phyloP scores from a whole-genome alignment of 2,329 filamentous ascomycete species.

The Penicillium capsulatum region DNA sequence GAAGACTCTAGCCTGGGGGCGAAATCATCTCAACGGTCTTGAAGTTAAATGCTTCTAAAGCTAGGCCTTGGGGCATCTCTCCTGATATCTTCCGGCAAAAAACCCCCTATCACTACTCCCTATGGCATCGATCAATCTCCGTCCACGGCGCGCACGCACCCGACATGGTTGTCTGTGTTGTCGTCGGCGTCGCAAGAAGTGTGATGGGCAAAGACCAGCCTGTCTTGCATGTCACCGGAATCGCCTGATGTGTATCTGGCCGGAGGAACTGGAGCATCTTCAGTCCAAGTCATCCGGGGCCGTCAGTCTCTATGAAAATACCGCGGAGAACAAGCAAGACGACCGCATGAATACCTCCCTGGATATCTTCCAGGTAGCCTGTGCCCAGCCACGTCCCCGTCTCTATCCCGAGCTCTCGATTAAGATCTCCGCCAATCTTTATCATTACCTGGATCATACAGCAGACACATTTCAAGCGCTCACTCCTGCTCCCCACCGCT shows the following conservation, averaged over 20 bases:
- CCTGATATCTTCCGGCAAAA: too few relatives aligned
- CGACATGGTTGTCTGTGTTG: conserved; percentile 3
- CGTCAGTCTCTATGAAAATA: not conserved
- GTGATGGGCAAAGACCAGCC: conserved; percentile 2
- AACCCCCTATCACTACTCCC: too few relatives aligned
- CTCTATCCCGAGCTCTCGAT: conserved; percentile 1
- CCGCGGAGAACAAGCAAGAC: not conserved
- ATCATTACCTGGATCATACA: conserved; percentile 3
- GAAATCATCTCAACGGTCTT: too few relatives aligned
- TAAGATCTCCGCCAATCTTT: not conserved
- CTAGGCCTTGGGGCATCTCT: too few relatives aligned
- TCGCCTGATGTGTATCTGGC: conserved; percentile 1
- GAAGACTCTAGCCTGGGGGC: too few relatives aligned
- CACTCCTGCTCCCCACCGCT: not conserved
- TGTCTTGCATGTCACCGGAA: conserved; percentile 4
- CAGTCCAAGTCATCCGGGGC: too few relatives aligned
- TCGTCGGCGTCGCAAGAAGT: conserved; percentile 5
- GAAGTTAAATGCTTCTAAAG: too few relatives aligned
- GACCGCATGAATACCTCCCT: conserved; percentile 1
- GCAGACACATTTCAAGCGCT: not conserved
- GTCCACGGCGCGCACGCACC: conserved; percentile 1
- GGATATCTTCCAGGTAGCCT: conserved; percentile 2
- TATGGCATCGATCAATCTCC: not conserved
- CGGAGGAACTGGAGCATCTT: not conserved
- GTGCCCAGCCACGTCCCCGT: conserved; percentile 2